Conservation (phyloP, 345 rosid genomes). For the Pistacia integerrima region DNA sequence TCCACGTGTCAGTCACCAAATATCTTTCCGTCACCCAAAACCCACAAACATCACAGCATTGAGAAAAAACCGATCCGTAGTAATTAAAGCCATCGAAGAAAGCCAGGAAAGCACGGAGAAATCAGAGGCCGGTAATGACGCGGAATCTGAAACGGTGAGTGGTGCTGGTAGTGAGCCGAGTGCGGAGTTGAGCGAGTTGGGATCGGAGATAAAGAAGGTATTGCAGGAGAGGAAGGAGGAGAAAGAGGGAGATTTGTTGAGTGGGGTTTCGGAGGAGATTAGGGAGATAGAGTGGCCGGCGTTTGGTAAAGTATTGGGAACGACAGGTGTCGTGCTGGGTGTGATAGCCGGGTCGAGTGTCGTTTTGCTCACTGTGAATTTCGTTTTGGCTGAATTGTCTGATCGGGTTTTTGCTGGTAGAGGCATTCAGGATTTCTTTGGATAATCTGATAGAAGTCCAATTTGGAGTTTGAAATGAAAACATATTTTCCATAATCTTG, state of each 20-base stretch:
- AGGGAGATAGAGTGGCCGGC: slow-evolving; percentile 93
- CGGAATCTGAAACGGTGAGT: slow-evolving; percentile 22
- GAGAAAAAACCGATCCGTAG: slow-evolving; percentile 16
- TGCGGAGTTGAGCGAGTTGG: slow-evolving; percentile 52
- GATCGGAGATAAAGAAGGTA: slow-evolving; percentile 73
- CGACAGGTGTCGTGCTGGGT: slow-evolving; percentile 86
- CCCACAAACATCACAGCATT: neutral
- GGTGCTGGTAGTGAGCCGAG: slow-evolving; percentile 14
- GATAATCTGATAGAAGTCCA: slow-evolving; percentile 19
- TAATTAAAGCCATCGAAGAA: slow-evolving; percentile 53
- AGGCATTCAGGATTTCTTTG: slow-evolving; percentile 89
- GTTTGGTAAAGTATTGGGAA: slow-evolving; percentile 81
- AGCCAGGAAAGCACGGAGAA: slow-evolving; percentile 50
- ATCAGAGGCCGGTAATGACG: slow-evolving; percentile 28
- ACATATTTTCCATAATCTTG: too few relatives aligned
- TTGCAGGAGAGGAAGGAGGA: slow-evolving; percentile 65
- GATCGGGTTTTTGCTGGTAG: slow-evolving; percentile 77
- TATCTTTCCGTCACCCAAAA: slow-evolving; percentile 10
- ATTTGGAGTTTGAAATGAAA: too few relatives aligned
- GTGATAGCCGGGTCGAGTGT: slow-evolving; percentile 93
- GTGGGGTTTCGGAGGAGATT: slow-evolving; percentile 87
- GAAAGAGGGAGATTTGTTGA: slow-evolving; percentile 43
- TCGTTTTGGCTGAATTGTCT: slow-evolving; percentile 83
- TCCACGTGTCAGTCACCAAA: neutral
- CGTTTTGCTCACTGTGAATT: slow-evolving; percentile 85